Evolutionary conservation across 2,329 filamentous ascomycete genomes (phyloP), one percentile per base, ranked within the genome.

Genomic region (Cadophora sp.): DNA sequence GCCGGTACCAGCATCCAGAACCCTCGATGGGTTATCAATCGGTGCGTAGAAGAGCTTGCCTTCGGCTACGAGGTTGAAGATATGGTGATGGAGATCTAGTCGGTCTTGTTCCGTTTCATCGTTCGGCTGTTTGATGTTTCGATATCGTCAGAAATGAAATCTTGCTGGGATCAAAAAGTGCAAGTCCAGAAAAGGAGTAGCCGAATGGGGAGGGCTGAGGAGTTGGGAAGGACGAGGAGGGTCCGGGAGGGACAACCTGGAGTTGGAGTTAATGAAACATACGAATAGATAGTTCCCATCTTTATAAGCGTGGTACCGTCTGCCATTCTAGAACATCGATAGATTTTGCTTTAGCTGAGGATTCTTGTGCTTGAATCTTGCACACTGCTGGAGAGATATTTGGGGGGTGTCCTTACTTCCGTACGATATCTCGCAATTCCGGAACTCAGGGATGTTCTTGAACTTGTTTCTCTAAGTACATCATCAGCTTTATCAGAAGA

Each of bases 91-190:
- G n/a, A 71, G 64, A 61, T 73, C 70, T 27, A 73, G 64, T 11
- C 71, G 80, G 41, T 73, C 72, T 66, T 73, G 71, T 53, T 73
- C 72, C n/a, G 56, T 50, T 22, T 71, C 71, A 18, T 73, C 72
- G 48, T 73, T 73, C 22, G 72, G 72, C 70, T 72, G 50, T 18
- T 22, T 8, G 16, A 47, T 47, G 3, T 2, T 47, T 47, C 18
- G n/a, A 30, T 30, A 4, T 30, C 27, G 27, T 30, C 27, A 30
- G 27, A 30, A 30, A 30, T 6, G n/a, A 30, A 3, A 30, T 30
- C 27, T 30, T 30, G 6, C 27, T 30, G 4, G 27, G 27, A 30
- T 4, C 6, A 4, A 30, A 30, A 30, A 3, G 3, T 30, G 5
- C 18, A n/a, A n/a, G 43, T 3, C 18, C 7, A 47, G n/a, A n/a